Evolutionary conservation across 495 filamentous ascomycete genomes (phyloP).

Genomic region (Pseudoneurospora amorphoporcata): DNA sequence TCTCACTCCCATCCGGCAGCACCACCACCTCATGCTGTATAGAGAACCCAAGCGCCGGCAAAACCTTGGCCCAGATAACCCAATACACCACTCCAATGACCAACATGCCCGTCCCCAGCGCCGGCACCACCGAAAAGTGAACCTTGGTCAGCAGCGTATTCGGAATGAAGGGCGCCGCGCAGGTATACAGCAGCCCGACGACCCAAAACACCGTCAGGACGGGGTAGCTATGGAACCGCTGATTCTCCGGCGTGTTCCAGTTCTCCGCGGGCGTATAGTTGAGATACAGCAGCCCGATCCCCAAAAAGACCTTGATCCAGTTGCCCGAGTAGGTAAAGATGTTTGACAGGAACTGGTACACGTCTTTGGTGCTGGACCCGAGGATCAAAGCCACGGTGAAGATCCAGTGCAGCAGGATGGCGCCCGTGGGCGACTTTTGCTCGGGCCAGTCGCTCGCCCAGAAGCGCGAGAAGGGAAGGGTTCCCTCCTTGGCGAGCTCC

Average conservation of each 20-base stretch:
- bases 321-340: constrained; percentile 27
- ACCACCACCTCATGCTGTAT: constrained; percentile 31
- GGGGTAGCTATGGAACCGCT: constrained; percentile 25
- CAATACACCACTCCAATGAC: constrained; percentile 33
- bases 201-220: constrained; percentile 36
- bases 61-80: constrained; percentile 34
- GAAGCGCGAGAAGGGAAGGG: constrained; percentile 44
- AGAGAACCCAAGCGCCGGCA: constrained; percentile 30
- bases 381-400: constrained; percentile 51
- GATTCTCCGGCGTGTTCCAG: constrained; percentile 15
- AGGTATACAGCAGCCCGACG: constrained; percentile 30
- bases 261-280: constrained; percentile 29
- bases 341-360: constrained; percentile 19
- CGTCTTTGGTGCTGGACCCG: constrained; percentile 16
- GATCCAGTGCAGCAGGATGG: constrained; percentile 53
- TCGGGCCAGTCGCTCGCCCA: constrained; percentile 51
- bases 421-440: constrained; percentile 45
- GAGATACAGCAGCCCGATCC: constrained; percentile 33
- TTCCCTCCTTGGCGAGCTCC: constrained; percentile 50
- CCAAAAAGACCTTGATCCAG: constrained; percentile 43
- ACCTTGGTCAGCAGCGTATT: constrained; percentile 23
- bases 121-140: constrained; percentile 34
- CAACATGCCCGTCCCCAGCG: constrained; percentile 35
- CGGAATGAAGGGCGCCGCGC: constrained; percentile 33
- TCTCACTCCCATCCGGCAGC: constrained; percentile 30